phyloP scores from a whole-genome alignment of 2,329 filamentous ascomycete genomes.

The Emmonsiellopsis sp. region DNA sequence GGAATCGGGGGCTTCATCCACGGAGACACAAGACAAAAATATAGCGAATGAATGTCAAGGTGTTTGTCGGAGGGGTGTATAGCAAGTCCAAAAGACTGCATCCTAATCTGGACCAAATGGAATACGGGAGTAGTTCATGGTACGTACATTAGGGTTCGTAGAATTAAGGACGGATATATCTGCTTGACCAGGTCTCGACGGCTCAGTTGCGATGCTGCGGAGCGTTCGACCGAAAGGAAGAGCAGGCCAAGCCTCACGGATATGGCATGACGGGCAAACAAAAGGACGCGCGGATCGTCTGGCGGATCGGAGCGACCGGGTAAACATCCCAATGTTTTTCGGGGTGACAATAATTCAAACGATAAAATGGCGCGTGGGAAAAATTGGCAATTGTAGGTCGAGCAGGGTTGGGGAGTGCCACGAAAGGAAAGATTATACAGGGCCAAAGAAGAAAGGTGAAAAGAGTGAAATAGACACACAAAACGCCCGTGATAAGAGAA shows the following conservation, averaged over 20 bases:
- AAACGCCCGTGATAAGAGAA: not conserved
- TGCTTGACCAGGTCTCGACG: not conserved
- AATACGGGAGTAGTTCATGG: too few relatives aligned
- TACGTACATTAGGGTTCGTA: not conserved
- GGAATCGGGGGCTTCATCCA: too few relatives aligned
- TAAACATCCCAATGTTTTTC: conserved; percentile 23
- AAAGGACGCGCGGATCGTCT: conserved; percentile 25
- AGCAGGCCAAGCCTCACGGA: conserved; percentile 17
- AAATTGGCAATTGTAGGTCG: not conserved
- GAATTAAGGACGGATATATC: not conserved
- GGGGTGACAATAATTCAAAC: not conserved
- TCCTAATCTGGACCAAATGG: too few relatives aligned
- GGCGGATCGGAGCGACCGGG: conserved; percentile 27
- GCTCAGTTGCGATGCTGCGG: conserved; percentile 12
- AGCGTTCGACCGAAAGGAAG: conserved; percentile 20
- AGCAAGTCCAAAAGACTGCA: too few relatives aligned
- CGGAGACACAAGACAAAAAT: too few relatives aligned
- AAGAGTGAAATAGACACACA: conserved; percentile 4
- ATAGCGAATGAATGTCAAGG: too few relatives aligned
- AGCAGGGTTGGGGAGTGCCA: too few relatives aligned
- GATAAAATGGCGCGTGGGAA: not conserved
- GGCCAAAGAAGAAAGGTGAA: conserved; percentile 2
- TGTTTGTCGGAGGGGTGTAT: too few relatives aligned
- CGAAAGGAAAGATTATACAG: not conserved
- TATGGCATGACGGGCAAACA: conserved; percentile 28